phyloP scores from a whole-genome alignment of 768 basidiomycete genomes.

The Gautieria morchelliformis region DNA sequence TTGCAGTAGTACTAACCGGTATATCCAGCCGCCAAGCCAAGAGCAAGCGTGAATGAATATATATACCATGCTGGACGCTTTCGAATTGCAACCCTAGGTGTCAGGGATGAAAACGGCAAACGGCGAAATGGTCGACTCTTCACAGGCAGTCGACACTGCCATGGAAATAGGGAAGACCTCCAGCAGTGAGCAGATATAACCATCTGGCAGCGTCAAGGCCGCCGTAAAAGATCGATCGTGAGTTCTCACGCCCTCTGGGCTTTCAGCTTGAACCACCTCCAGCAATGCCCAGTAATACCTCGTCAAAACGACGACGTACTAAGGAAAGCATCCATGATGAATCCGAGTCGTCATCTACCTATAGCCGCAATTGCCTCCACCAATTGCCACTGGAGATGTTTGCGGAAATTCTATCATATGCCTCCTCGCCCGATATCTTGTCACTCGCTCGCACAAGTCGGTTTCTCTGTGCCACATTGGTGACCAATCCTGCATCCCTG shows the following conservation, averaged over 20 bases:
- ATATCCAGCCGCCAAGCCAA: neutral
- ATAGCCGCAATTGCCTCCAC: neutral
- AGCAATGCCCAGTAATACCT: neutral
- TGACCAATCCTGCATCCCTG: slow-evolving; percentile 29
- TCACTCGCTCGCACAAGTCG: slow-evolving; percentile 51
- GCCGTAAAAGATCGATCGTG: neutral
- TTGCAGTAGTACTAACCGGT: neutral
- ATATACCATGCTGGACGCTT: neutral
- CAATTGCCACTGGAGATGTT: slow-evolving; percentile 54
- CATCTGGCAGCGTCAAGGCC: neutral
- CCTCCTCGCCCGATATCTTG: slow-evolving; percentile 47
- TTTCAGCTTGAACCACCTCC: neutral
- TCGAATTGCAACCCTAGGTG: neutral
- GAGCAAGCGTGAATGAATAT: neutral
- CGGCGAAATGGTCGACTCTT: neutral
- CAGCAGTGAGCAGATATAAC: neutral
- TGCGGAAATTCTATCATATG: slow-evolving; percentile 48
- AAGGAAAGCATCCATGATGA: too few relatives aligned
- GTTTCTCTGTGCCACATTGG: slow-evolving; percentile 40
- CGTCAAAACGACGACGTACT: too few relatives aligned
- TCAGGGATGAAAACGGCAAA: neutral
- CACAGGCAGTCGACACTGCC: neutral
- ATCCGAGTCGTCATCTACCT: neutral
- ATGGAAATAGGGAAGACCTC: neutral
- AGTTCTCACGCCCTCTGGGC: neutral